Conservation (phyloP, 768 basidiomycete species). For the Hemileccinum rubropunctum region DNA sequence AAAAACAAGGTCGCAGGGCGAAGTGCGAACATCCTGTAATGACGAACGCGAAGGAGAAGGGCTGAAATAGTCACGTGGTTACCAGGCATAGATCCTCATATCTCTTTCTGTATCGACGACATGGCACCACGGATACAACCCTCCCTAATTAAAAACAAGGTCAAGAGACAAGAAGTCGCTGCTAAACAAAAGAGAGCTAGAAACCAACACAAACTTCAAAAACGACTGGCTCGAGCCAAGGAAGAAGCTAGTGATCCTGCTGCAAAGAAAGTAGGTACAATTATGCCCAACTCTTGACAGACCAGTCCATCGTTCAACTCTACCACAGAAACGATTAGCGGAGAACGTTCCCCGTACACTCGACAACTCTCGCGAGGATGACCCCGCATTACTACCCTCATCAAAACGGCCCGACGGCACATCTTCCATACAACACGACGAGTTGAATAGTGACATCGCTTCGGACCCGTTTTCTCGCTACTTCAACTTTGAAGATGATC, state of each 20-base stretch:
- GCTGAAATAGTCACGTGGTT: constrained; percentile 19
- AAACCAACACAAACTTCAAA: constrained; percentile 76
- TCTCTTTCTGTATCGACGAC: neutral
- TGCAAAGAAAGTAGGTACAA: constrained; percentile 63
- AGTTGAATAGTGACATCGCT: constrained; percentile 64
- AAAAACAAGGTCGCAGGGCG: constrained; percentile 28
- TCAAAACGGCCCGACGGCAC: constrained; percentile 27
- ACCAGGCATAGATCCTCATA: neutral
- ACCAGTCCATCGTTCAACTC: neutral
- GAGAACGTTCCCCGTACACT: constrained; percentile 89
- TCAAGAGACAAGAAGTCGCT: constrained; percentile 78
- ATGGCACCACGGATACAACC: constrained; percentile 66
- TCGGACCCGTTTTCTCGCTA: constrained; percentile 78
- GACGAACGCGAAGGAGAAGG: neutral
- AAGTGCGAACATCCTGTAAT: constrained; percentile 25
- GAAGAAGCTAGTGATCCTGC: constrained; percentile 72
- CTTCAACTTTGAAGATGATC: constrained; percentile 65
- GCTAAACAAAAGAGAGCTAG: constrained; percentile 76
- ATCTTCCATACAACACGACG: constrained; percentile 46
- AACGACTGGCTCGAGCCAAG: constrained; percentile 75
- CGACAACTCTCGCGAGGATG: constrained; percentile 89
- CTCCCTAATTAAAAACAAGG: constrained; percentile 80
- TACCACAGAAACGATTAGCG: constrained; percentile 71
- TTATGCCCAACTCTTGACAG: neutral
- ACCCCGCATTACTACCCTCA: constrained; percentile 44